phyloP scores from a whole-genome alignment of 345 rosid species.

The Euclidium syriacum region DNA sequence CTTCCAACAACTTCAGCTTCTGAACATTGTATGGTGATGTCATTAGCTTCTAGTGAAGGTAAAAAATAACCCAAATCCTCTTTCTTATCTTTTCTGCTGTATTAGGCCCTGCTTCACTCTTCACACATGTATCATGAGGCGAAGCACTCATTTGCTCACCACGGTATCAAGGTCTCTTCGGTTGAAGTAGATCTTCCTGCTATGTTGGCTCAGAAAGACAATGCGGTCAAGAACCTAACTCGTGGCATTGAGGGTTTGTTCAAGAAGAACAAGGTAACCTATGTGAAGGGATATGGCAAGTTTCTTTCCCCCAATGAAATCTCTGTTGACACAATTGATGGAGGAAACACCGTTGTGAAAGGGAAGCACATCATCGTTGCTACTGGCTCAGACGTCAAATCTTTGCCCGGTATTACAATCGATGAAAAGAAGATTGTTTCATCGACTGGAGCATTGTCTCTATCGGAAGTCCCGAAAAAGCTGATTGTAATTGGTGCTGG shows the following conservation, averaged over 20 bases:
- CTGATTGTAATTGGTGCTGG: conserved; percentile 88
- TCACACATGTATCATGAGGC: conserved; percentile 96
- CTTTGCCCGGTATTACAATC: conserved; percentile 75
- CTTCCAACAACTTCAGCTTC: no score
- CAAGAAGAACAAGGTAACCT: conserved; percentile 83
- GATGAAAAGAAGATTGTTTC: conserved; percentile 85
- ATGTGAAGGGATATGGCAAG: conserved; percentile 87
- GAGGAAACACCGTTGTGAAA: conserved; percentile 61
- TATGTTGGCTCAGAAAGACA: conserved; percentile 87
- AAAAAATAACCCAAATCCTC: background rate
- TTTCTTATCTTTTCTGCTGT: background rate
- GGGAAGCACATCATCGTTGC: conserved; percentile 82
- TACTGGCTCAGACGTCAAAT: conserved; percentile 82
- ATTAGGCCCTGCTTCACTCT: conserved; percentile 84
- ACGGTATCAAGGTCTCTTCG: conserved; percentile 67
- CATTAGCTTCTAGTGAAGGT: background rate
- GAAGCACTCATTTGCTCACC: conserved; percentile 62
- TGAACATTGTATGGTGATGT: background rate
- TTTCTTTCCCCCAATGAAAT: conserved; percentile 68
- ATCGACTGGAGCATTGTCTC: conserved; percentile 75
- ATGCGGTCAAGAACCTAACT: conserved; percentile 65
- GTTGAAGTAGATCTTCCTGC: conserved; percentile 92
- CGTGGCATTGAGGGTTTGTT: conserved; percentile 85
- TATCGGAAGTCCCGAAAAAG: conserved; percentile 66
- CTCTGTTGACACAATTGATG: conserved; percentile 70